These are phyloP conservation scores for Fusarium burgessii DNA, from an alignment of 2,329 filamentous ascomycete species.

Conservation along the genomic window DNA sequence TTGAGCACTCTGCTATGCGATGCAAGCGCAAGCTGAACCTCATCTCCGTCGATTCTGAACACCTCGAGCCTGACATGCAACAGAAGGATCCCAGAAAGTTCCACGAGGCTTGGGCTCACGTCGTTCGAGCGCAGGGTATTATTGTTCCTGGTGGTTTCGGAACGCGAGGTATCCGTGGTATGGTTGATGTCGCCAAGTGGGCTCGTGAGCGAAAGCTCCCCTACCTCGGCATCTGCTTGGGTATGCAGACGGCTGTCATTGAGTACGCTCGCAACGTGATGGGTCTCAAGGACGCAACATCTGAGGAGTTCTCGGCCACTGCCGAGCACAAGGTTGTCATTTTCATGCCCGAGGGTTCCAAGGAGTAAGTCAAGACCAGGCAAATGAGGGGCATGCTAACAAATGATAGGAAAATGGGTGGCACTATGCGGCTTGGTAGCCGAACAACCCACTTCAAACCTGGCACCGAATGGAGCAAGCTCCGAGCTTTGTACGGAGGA, in stretches of 20 bases:
- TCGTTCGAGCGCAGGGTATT: slow-evolving; percentile 71
- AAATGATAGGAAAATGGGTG: slow-evolving; percentile 65
- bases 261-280: slow-evolving; percentile 85
- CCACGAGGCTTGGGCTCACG: slow-evolving; percentile 86
- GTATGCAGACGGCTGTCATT: slow-evolving; percentile 93
- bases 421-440: slow-evolving; percentile 87
- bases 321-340: slow-evolving; percentile 80
- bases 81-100: slow-evolving; percentile 76
- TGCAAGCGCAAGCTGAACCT: slow-evolving; percentile 84
- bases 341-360: slow-evolving; percentile 84
- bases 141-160: slow-evolving; percentile 84
- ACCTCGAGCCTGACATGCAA: slow-evolving; percentile 78
- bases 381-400: background rate
- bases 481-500: slow-evolving; percentile 79
- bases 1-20: slow-evolving; percentile 93
- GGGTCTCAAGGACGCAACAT: slow-evolving; percentile 67
- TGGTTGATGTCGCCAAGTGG: slow-evolving; percentile 89
- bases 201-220: slow-evolving; percentile 84
- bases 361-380: slow-evolving; percentile 48
- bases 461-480: slow-evolving; percentile 80
- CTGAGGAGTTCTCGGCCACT: slow-evolving; percentile 66
- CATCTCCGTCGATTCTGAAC: slow-evolving; percentile 85
- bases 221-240: slow-evolving; percentile 90
- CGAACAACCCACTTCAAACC: slow-evolving; percentile 81
- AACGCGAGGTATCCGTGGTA: slow-evolving; percentile 80